Conservation (phyloP, 768 basidiomycete species). For the Antrodiella citrinella region DNA sequence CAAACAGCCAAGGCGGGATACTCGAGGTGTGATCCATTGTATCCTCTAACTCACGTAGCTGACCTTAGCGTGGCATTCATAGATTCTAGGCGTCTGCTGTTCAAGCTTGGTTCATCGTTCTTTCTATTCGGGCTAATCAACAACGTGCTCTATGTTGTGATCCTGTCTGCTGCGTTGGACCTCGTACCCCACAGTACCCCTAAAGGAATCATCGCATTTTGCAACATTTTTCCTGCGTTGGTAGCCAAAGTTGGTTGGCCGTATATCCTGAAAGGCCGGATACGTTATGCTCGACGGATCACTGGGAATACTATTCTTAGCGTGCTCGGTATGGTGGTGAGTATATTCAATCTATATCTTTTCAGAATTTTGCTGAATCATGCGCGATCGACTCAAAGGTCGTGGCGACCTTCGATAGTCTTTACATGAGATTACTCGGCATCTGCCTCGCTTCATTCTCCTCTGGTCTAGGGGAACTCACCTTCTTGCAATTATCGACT, state of each 20-base stretch:
- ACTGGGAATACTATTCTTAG: slow-evolving; percentile 69
- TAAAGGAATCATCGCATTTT: slow-evolving; percentile 91
- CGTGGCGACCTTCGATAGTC: slow-evolving; percentile 61
- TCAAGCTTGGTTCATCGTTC: slow-evolving; percentile 55
- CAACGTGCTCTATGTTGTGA: slow-evolving; percentile 96
- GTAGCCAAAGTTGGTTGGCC: slow-evolving; percentile 90
- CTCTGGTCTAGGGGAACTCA: slow-evolving; percentile 88
- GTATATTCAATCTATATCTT: slow-evolving; percentile 20
- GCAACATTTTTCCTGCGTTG: slow-evolving; percentile 87
- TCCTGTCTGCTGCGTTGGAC: slow-evolving; percentile 92
- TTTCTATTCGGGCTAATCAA: slow-evolving; percentile 91
- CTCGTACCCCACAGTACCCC: slow-evolving; percentile 88
- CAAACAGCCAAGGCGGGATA: not conserved
- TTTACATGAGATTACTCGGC: slow-evolving; percentile 68
- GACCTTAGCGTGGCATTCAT: not conserved
- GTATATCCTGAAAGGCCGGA: slow-evolving; percentile 77
- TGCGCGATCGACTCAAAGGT: slow-evolving; percentile 38
- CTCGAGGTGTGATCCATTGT: not conserved
- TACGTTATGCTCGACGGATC: slow-evolving; percentile 72
- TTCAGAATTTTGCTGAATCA: not conserved
- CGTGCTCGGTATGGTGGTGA: slow-evolving; percentile 80
- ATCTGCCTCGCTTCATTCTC: slow-evolving; percentile 83
- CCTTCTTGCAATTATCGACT: slow-evolving; percentile 89
- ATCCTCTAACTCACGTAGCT: not conserved
- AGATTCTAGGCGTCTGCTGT: slow-evolving; percentile 13